Percentiles rank a stretch among this genome's conserved stretches.
These are phyloP conservation scores for Thalassiosira ordinaria DNA, from an alignment of 352 stramenopile species.

Conservation along the genomic window DNA sequence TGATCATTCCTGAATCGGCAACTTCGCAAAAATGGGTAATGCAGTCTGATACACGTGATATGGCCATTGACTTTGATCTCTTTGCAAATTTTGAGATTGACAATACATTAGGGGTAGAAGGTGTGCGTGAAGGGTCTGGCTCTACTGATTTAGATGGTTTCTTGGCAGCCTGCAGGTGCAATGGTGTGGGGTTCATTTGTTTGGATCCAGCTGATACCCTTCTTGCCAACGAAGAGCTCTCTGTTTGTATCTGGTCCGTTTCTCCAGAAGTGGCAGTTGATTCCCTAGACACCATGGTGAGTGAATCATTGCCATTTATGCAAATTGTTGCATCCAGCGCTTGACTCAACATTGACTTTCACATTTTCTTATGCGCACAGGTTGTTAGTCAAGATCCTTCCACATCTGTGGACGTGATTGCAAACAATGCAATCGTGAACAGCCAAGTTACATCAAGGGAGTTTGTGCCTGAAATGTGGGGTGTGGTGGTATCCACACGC, in stretches of 20 bases:
- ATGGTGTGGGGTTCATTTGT: neutral
- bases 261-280: slow-evolving; percentile 3
- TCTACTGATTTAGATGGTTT: neutral
- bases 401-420: neutral
- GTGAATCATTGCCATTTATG: neutral
- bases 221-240: neutral
- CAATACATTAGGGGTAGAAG: neutral
- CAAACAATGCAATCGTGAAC: neutral
- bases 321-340: neutral
- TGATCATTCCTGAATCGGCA: slow-evolving; percentile 1
- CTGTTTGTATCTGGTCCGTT: slow-evolving; percentile 2
- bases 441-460: neutral
- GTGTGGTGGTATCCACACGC: neutral
- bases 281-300: neutral
- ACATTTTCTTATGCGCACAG: too few species aligned
- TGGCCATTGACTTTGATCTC: slow-evolving; percentile 15
- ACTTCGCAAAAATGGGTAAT: neutral
- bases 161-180: neutral
- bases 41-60: neutral
- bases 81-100: slow-evolving; percentile 3
- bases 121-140: neutral
- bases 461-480: neutral
- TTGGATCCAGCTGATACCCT: neutral
- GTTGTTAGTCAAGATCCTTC: too few species aligned
- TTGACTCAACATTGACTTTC: too few species aligned